phyloP scores from a whole-genome alignment of 2,329 filamentous ascomycete genomes.

The Neonectria magnoliae region DNA sequence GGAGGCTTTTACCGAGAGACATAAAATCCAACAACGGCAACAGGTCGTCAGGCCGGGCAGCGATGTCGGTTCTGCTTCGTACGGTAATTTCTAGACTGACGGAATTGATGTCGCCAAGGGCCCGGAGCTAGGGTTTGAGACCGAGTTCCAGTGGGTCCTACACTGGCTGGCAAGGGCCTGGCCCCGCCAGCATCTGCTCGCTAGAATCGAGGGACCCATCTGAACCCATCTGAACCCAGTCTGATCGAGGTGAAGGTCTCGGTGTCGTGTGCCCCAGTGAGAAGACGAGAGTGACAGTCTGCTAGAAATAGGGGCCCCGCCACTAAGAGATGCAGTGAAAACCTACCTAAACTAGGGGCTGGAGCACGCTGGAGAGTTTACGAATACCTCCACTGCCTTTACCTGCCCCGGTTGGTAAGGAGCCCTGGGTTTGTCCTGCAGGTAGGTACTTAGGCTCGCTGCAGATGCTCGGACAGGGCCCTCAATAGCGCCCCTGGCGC shows the following conservation, averaged over 20 bases:
- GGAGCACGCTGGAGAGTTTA: no score
- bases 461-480: background rate
- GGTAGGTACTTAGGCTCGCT: no score
- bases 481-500: background rate
- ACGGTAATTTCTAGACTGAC: background rate
- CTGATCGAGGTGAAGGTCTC: constrained; percentile 15
- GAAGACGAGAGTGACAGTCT: background rate
- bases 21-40: constrained; percentile 10
- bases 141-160: constrained; percentile 1
- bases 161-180: background rate
- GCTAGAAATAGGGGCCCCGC: background rate
- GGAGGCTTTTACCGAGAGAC: background rate
- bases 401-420: no score
- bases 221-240: background rate
- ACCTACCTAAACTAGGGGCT: background rate
- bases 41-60: constrained; percentile 3
- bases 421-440: background rate
- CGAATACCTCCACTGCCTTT: no score
- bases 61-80: background rate
- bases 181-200: constrained; percentile 10
- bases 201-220: background rate
- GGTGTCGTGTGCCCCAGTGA: constrained; percentile 23
- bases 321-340: background rate
- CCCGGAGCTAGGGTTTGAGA: constrained; percentile 1
- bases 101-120: background rate